phyloP scores from a whole-genome alignment of 1,284 basidiomycete genomes.

The Megacollybia platyphylla region DNA sequence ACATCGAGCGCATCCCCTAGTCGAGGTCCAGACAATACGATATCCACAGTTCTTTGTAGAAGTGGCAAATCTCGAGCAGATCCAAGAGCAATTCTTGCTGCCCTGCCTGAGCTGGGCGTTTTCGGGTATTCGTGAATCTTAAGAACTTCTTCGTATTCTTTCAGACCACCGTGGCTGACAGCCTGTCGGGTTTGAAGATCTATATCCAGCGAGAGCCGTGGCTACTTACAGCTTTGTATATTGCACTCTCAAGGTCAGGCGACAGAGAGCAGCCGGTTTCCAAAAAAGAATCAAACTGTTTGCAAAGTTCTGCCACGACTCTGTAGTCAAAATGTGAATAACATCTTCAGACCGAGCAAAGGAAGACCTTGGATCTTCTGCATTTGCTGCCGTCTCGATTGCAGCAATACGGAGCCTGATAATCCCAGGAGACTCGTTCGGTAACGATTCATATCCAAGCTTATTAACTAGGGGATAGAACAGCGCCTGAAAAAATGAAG shows the following conservation, averaged over 20 bases:
- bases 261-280: conserved; percentile 72
- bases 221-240: conserved; percentile 34
- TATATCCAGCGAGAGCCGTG: background rate
- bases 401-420: conserved; percentile 72
- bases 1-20: conserved; percentile 57
- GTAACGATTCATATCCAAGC: conserved; percentile 71
- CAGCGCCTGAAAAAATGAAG: conserved; percentile 32
- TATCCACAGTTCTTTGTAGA: conserved; percentile 45
- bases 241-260: conserved; percentile 52
- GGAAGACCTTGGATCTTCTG: conserved; percentile 30
- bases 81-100: conserved; percentile 39
- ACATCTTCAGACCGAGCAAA: background rate
- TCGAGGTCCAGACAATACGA: conserved; percentile 41
- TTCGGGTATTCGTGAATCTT: conserved; percentile 61
- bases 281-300: conserved; percentile 65
- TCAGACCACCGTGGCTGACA: conserved; percentile 62
- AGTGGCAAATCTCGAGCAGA: conserved; percentile 29
- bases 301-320: conserved; percentile 62
- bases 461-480: conserved; percentile 72
- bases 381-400: conserved; percentile 53
- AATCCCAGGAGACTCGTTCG: conserved; percentile 60
- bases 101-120: conserved; percentile 58
- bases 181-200: conserved; percentile 22
- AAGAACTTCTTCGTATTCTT: conserved; percentile 70
- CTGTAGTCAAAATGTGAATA: conserved; percentile 18